These are phyloP conservation scores for Echinosophora koreensis DNA, from an alignment of 306 rosid genomes.

Conservation along the genomic window DNA sequence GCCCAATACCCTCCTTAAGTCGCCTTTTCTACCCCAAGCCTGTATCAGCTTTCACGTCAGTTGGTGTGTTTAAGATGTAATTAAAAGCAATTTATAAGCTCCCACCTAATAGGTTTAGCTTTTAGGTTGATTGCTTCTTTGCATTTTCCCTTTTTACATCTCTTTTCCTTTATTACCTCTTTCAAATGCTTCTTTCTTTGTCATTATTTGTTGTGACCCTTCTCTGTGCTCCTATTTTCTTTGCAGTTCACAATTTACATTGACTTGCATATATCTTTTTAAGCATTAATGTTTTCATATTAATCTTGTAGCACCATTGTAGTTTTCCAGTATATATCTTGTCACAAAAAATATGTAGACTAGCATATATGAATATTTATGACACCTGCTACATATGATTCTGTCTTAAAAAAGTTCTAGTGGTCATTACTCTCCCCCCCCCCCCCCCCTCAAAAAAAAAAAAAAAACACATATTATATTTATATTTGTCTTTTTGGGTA, in stretches of 20 bases:
- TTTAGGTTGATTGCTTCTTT: conserved; percentile 32
- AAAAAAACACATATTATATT: too few species aligned
- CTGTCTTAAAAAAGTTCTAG: conserved; percentile 19
- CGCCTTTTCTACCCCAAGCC: too few species aligned
- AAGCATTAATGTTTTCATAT: conserved; percentile 14
- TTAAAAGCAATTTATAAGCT: conserved; percentile 28
- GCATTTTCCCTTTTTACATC: conserved; percentile 25
- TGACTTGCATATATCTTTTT: conserved; percentile 19
- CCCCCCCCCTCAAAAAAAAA: too few species aligned
- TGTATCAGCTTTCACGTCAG: conserved; percentile 23
- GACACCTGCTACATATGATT: conserved; percentile 15
- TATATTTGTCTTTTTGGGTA: not conserved
- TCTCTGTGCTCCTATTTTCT: conserved; percentile 2
- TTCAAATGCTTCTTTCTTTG: conserved; percentile 31
- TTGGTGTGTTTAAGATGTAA: conserved; percentile 26
- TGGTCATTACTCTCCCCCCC: not conserved
- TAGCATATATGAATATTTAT: conserved; percentile 19
- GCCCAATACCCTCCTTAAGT: too few species aligned
- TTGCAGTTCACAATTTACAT: not conserved
- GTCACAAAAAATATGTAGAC: conserved; percentile 8
- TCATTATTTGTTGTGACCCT: conserved; percentile 1
- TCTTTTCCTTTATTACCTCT: conserved; percentile 28
- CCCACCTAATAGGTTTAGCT: conserved; percentile 9
- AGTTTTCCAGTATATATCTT: conserved; percentile 21
- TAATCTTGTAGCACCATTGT: not conserved